Evolutionary conservation across 1,284 basidiomycete species (phyloP), one percentile per base, ranked within the genome.

Genomic region (Apiotrichum sp.): DNA sequence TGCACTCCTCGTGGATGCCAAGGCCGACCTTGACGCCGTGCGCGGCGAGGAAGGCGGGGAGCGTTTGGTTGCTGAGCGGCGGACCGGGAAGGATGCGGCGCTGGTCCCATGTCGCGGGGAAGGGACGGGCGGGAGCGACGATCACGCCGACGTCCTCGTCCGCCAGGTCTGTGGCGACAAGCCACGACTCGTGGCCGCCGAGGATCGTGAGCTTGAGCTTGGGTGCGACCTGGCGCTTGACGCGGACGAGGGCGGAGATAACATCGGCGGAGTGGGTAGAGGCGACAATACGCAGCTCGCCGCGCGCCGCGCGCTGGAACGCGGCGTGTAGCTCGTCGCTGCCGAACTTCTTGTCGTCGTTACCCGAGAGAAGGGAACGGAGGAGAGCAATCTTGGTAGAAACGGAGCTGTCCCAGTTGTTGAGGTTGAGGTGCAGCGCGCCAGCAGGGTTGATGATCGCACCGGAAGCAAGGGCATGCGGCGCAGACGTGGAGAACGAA

Each of bases 11-110:
- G 45, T 78, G 71, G 35, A 86, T 78, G 53, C 86, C 86, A 45
- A 93, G 74, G 1, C 84, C 91, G 46, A 93, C 86, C 0, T 80
- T 84, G n/a, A 93, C 86, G 39, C 85, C 85, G 51, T 86, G 81
- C 3, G 77, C 72, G 31, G 85, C 75, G 11, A 95, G 79, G 49
- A 79, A 79, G 7, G 80, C 76, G n/a, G 89, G 77, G 2, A 85
- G 81, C 39, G 82, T 88, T 44, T 86, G 79, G 50, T 80, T 76
- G 10, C 83, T 83, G 7, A 93, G 70, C 1, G 89, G 90, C 0
- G 86, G 87, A 1, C 89, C 90, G 34, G 86, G 79, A 16, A 88
- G 73, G 52, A 84, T 85, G 66, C 87, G 79, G 31, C 83, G 78
- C 62, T 80, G 74, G 65, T 89, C 85, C 86, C 88, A 93, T 2